Evolutionary conservation across 495 filamentous ascomycete genomes (phyloP).

Genomic region (Aspergillus ostianus): DNA sequence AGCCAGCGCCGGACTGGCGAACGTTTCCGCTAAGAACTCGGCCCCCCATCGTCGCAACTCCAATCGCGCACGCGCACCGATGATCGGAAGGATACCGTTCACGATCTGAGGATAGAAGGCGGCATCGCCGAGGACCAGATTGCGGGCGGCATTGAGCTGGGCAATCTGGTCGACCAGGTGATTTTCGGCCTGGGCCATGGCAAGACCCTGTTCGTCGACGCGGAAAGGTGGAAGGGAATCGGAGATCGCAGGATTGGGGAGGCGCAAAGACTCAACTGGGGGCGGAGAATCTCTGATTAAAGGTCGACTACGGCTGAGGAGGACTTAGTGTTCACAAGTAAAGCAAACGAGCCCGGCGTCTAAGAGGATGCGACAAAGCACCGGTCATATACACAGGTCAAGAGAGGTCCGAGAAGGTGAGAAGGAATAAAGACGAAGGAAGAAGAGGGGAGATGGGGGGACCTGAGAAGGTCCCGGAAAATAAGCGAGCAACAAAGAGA

Average conservation of each 20-base stretch:
- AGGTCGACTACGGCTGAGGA: neutral
- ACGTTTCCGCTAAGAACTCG: conserved; percentile 94
- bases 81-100: conserved; percentile 83
- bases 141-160: conserved; percentile 83
- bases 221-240: neutral
- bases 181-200: conserved; percentile 47
- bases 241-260: neutral
- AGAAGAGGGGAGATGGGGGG: neutral
- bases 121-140: conserved; percentile 79
- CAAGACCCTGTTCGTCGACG: conserved; percentile 18
- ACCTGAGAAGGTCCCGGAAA: neutral
- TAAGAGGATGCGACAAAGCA: neutral
- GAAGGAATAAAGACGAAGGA: neutral
- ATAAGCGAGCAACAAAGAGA: too few species aligned
- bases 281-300: neutral
- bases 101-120: conserved; percentile 86
- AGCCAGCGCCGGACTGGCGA: conserved; percentile 77
- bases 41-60: conserved; percentile 93
- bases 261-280: neutral
- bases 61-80: conserved; percentile 67
- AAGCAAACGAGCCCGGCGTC: neutral
- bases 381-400: neutral
- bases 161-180: conserved; percentile 70
- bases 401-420: neutral
- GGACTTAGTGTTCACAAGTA: neutral